Evolutionary conservation across 2,329 filamentous ascomycete species (phyloP), one percentile per base, ranked within the genome.

Genomic region (Metarhizium anisopliae): DNA sequence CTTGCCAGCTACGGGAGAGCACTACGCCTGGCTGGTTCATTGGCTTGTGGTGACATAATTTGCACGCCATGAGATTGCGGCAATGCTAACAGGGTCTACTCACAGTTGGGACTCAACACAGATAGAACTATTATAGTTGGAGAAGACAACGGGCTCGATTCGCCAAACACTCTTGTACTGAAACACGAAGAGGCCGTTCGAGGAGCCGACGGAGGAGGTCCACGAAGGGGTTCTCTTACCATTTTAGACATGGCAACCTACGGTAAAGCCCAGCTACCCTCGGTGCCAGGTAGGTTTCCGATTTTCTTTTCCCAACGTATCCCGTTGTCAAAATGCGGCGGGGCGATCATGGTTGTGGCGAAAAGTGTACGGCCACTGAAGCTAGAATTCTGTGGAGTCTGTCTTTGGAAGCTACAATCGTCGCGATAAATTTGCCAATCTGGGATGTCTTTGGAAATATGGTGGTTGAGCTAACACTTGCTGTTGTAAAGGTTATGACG

Each of bases 261-360:
- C 74, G 92, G 90, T 79, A 95, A 95, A 74, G 74, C 83, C 57
- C 84, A 87, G 71, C 79, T 85, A 73, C 79, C 86, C 71, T 87
- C 86, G 71, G 82, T 92, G 76, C 87, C 93, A 74, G 88, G 91
- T 95, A 77, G 76, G 90, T 85, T 25, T 35, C n/a, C n/a, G 16
- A 20, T 45, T 45, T 14, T 16, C 13, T 25, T 47, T 25, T 32
- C 32, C 32, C 6, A 35, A 6, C 11, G 18, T 6, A 42, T 18
- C 42, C 6, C 2, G 42, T 20, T 45, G 40, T 20, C 18, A 5
- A 6, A 45, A 20, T 11, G 42, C 6, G n/a, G 6, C 14, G 14
- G 7, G 38, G 38, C 11, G 2, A 40, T 40, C 8, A 14, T 40
- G 38, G 38, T 2, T 40, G 38, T 16, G 14, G 38, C 10, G 14